These are phyloP conservation scores for Fusarium sp. DNA, from an alignment of 2,329 filamentous ascomycete genomes.

Conservation along the genomic window DNA sequence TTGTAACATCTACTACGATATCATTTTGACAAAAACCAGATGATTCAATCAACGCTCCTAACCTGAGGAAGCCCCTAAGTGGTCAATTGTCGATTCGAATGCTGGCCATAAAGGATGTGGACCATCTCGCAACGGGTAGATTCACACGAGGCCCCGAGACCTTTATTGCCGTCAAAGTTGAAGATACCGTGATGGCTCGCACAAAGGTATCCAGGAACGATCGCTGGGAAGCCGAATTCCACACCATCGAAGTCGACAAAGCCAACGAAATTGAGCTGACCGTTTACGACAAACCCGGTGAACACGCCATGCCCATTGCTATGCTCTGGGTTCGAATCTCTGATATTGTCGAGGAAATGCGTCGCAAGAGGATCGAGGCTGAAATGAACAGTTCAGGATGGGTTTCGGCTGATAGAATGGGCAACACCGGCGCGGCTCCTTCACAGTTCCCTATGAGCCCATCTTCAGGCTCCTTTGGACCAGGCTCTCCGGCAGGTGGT, in stretches of 20 bases:
- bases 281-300: constrained; percentile 94
- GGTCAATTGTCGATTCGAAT: constrained; percentile 90
- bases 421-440: constrained; percentile 63
- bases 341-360: constrained; percentile 97
- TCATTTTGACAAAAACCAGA: constrained; percentile 65
- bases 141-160: constrained; percentile 95
- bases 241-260: constrained; percentile 95
- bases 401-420: constrained; percentile 98
- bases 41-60: constrained; percentile 95
- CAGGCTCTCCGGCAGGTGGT: constrained; percentile 58
- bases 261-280: constrained; percentile 98
- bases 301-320: constrained; percentile 91
- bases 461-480: constrained; percentile 58
- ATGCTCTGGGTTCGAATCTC: constrained; percentile 97
- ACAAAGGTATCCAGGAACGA: constrained; percentile 89
- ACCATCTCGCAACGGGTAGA: constrained; percentile 85
- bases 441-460: constrained; percentile 70
- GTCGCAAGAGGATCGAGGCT: constrained; percentile 95
- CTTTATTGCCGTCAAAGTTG: constrained; percentile 95
- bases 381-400: constrained; percentile 95
- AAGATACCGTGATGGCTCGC: constrained; percentile 90
- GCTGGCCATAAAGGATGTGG: constrained; percentile 91
- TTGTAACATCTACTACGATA: background rate
- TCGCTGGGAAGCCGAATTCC: constrained; percentile 90
- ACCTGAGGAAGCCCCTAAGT: constrained; percentile 94